A percentile compares a stretch with the other conserved stretches of the same genome.
These are phyloP conservation scores for Dendryphion nanum DNA, from an alignment of 2,329 filamentous ascomycete species.

Conservation along the genomic window DNA sequence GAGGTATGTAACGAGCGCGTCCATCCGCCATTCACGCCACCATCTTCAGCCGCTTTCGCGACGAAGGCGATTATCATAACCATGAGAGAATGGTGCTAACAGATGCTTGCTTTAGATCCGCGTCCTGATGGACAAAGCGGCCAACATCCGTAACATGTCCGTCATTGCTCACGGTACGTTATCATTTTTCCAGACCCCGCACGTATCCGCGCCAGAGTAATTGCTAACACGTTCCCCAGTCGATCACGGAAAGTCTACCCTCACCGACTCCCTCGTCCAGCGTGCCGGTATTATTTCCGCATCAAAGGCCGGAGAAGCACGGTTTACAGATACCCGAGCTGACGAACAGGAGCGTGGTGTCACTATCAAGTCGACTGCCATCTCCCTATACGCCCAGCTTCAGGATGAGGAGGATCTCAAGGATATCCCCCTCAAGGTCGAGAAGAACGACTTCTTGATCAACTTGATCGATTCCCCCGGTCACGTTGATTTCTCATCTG, in stretches of 20 bases:
- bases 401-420: conserved; percentile 82
- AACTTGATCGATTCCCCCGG: conserved; percentile 99
- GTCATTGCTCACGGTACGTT: conserved; percentile 92
- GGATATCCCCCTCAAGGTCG: conserved; percentile 87
- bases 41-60: conserved; percentile 11
- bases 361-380: conserved; percentile 99
- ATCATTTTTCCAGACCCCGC: conserved; percentile 13
- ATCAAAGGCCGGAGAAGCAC: conserved; percentile 91
- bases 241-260: conserved; percentile 99
- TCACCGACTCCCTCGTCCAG: conserved; percentile 98
- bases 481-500: conserved; percentile 99
- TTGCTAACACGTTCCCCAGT: conserved; percentile 50
- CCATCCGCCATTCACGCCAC: conserved; percentile 7
- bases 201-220: conserved; percentile 6
- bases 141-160: conserved; percentile 90
- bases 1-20: conserved; percentile 56
- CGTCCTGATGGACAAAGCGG: conserved; percentile 73
- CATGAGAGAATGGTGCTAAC: conserved; percentile 1
- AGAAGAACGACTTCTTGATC: conserved; percentile 97
- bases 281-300: conserved; percentile 99
- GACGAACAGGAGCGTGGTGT: conserved; percentile 99
- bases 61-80: conserved; percentile 2
- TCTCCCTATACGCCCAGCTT: conserved; percentile 92
- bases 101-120: conserved; percentile 60
- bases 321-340: conserved; percentile 93